These are phyloP conservation scores for Hippophae tibetana DNA, from an alignment of 306 rosid species.

Conservation along the genomic window DNA sequence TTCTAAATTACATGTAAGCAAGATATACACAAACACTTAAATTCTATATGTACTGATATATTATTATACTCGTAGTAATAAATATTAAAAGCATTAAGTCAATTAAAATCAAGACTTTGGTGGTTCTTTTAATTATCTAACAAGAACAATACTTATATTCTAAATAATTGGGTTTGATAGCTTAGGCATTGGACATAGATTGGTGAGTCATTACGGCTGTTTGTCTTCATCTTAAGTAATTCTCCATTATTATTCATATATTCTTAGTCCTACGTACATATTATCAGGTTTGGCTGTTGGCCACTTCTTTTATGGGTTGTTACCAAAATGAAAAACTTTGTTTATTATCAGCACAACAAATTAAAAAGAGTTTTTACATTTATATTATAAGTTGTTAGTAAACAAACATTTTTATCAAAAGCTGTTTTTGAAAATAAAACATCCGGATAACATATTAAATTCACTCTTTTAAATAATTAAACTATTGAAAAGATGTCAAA, in stretches of 20 bases:
- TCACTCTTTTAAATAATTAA: too few relatives aligned
- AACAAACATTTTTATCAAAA: not conserved
- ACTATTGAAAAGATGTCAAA: too few relatives aligned
- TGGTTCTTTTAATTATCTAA: slow-evolving; percentile 18
- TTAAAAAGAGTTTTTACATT: slow-evolving; percentile 4
- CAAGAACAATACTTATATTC: slow-evolving; percentile 1
- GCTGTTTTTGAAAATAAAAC: too few relatives aligned
- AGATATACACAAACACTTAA: too few relatives aligned
- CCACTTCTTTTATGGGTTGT: slow-evolving; percentile 51
- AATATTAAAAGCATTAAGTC: slow-evolving; percentile 10
- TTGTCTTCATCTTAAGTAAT: slow-evolving; percentile 40
- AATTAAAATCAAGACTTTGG: slow-evolving; percentile 20
- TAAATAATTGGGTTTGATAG: slow-evolving; percentile 22
- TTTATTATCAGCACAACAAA: slow-evolving; percentile 27
- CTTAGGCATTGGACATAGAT: slow-evolving; percentile 29
- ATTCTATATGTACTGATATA: too few relatives aligned
- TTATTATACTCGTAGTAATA: slow-evolving; percentile 1
- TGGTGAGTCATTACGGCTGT: slow-evolving; percentile 57
- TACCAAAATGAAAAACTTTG: slow-evolving; percentile 17
- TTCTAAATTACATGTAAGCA: too few relatives aligned
- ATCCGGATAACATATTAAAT: too few relatives aligned
- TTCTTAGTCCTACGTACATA: slow-evolving; percentile 21
- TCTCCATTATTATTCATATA: slow-evolving; percentile 29
- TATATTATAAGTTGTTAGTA: not conserved
- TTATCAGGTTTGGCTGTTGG: slow-evolving; percentile 50